A percentile compares a stretch with the other conserved stretches of the same genome.
phyloP scores from a whole-genome alignment of 2,329 filamentous ascomycete genomes.

The Juglanconis juglandina region DNA sequence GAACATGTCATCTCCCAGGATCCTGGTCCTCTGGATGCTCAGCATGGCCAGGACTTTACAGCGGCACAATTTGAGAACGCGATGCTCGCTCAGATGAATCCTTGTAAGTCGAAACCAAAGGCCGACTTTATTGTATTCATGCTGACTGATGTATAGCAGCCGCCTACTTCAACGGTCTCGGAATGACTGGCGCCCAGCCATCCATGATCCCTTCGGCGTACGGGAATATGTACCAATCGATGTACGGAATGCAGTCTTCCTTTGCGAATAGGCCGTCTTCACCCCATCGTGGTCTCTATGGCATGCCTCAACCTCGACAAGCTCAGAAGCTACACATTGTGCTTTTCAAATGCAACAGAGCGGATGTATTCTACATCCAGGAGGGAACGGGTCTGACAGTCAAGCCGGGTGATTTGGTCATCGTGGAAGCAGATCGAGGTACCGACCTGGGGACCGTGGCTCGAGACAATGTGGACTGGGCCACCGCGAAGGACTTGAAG shows the following conservation, averaged over 20 bases:
- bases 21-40: constrained; percentile 39
- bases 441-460: constrained; percentile 93
- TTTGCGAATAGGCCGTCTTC: constrained; percentile 54
- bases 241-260: constrained; percentile 42
- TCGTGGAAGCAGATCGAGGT: constrained; percentile 94
- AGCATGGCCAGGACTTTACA: constrained; percentile 40
- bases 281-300: constrained; percentile 60
- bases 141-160: constrained; percentile 29
- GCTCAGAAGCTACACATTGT: constrained; percentile 82
- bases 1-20: constrained; percentile 50
- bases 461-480: constrained; percentile 81
- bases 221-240: constrained; percentile 42
- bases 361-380: constrained; percentile 95
- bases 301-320: constrained; percentile 57
- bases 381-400: constrained; percentile 90
- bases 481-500: constrained; percentile 82
- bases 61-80: constrained; percentile 38
- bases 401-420: constrained; percentile 88
- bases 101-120: constrained; percentile 14
- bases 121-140: constrained; percentile 25
- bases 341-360: constrained; percentile 91
- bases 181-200: constrained; percentile 32
- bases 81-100: constrained; percentile 32
- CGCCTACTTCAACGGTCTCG: constrained; percentile 36
- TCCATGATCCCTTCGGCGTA: constrained; percentile 35